Evolutionary conservation across 2,329 filamentous ascomycete genomes (phyloP).

Genomic region (Diaporthe ampelina): DNA sequence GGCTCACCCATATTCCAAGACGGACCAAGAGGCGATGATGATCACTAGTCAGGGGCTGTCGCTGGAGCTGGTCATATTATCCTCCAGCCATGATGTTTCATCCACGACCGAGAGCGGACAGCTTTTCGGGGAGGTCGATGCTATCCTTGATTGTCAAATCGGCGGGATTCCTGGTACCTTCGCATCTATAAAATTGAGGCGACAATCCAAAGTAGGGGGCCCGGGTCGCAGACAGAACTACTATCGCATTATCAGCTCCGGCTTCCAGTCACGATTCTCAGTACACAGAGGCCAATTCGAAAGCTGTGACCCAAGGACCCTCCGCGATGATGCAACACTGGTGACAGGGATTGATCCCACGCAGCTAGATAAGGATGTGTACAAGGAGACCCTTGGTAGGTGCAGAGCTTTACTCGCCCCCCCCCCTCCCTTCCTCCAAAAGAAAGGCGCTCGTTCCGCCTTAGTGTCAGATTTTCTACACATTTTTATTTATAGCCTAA

Average conservation of each 20-base stretch:
- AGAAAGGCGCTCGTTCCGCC: too few species aligned
- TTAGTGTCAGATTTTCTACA: too few species aligned
- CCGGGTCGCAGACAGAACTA: neutral
- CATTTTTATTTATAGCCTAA: too few species aligned
- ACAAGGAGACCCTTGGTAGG: neutral
- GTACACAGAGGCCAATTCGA: neutral
- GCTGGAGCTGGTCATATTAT: neutral
- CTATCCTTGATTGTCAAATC: neutral
- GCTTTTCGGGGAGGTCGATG: neutral
- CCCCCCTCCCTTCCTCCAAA: too few species aligned
- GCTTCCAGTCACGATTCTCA: neutral
- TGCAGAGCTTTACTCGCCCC: neutral
- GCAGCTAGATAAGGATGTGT: neutral
- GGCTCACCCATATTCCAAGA: neutral
- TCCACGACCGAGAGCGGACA: neutral
- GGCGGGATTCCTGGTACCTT: neutral
- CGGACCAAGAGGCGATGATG: neutral
- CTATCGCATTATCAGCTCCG: neutral
- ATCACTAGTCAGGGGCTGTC: neutral
- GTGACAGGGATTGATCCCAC: neutral
- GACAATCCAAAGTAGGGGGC: neutral
- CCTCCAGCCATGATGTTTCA: neutral
- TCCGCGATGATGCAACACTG: neutral
- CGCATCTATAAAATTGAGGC: neutral
- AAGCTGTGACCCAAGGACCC: neutral